phyloP scores from a whole-genome alignment of 2,329 filamentous ascomycete species.

The Pestalotiopsis sp. region DNA sequence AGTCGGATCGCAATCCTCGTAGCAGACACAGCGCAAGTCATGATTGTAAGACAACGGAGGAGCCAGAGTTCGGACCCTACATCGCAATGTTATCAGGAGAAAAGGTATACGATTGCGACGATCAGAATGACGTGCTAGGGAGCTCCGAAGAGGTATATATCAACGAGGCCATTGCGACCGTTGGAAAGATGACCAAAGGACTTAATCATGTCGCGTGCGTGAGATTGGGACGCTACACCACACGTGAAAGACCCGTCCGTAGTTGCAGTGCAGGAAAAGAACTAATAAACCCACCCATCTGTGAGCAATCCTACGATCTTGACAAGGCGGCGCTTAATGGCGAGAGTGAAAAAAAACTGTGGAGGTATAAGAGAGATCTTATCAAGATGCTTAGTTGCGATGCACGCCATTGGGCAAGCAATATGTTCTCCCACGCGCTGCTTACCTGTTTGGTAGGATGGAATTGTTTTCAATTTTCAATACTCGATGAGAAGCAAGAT shows the following conservation, averaged over 20 bases:
- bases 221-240: not conserved
- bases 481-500: not conserved
- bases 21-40: not conserved
- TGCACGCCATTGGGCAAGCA: not conserved
- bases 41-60: no score
- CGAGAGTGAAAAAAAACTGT: not conserved
- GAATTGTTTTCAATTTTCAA: not conserved
- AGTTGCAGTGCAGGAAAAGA: not conserved
- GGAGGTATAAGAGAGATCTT: not conserved
- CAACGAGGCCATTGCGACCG: not conserved
- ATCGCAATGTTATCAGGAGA: not conserved
- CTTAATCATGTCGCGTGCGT: not conserved
- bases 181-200: not conserved
- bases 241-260: not conserved
- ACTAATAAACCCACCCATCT: not conserved
- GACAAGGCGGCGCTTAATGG: not conserved
- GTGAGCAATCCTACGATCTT: not conserved
- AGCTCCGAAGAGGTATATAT: not conserved
- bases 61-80: not conserved
- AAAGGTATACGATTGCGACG: not conserved
- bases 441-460: not conserved
- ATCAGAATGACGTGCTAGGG: not conserved
- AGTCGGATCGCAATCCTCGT: not conserved
- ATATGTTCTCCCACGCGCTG: not conserved
- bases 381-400: not conserved